These are phyloP conservation scores for Dothideomycetes sp. DNA, from an alignment of 2,329 filamentous ascomycete species.

Conservation along the genomic window DNA sequence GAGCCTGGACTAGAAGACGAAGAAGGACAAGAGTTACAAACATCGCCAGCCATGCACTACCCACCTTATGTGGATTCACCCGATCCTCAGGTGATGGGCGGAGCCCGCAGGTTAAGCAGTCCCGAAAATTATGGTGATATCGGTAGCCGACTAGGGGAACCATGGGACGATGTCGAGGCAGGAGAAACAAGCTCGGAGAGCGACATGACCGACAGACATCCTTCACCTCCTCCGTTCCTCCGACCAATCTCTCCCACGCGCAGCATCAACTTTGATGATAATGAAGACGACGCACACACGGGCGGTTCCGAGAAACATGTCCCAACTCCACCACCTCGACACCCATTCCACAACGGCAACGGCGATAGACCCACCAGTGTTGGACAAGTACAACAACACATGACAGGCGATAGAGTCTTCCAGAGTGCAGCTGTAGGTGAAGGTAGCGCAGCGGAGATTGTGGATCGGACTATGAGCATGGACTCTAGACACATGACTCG, in stretches of 20 bases:
- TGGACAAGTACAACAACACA: constrained; percentile 13
- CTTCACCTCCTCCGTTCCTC: constrained; percentile 10
- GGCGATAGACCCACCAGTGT: constrained; percentile 14
- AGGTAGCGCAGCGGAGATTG: constrained; percentile 14
- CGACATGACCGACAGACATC: background rate
- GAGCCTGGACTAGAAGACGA: constrained; percentile 46
- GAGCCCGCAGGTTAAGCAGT: constrained; percentile 7
- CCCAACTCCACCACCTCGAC: background rate
- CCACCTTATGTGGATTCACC: constrained; percentile 26
- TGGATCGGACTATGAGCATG: constrained; percentile 13
- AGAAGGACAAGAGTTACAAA: constrained; percentile 26
- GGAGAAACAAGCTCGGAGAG: constrained; percentile 9
- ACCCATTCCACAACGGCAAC: constrained; percentile 4
- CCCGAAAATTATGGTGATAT: constrained; percentile 10
- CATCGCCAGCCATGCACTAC: constrained; percentile 24
- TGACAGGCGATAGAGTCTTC: constrained; percentile 15
- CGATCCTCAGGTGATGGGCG: constrained; percentile 8
- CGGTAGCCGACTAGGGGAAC: constrained; percentile 13
- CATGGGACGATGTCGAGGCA: constrained; percentile 13
- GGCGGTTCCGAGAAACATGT: constrained; percentile 8
- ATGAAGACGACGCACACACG: background rate
- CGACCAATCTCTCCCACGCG: constrained; percentile 13
- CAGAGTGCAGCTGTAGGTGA: constrained; percentile 11
- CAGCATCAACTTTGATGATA: constrained; percentile 13
- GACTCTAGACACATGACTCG: constrained; percentile 4